A percentile compares a stretch with the other conserved stretches of the same genome.
Evolutionary conservation across 164 flowering plant genomes (phyloP).

Genomic region (Berberis vulgaris): DNA sequence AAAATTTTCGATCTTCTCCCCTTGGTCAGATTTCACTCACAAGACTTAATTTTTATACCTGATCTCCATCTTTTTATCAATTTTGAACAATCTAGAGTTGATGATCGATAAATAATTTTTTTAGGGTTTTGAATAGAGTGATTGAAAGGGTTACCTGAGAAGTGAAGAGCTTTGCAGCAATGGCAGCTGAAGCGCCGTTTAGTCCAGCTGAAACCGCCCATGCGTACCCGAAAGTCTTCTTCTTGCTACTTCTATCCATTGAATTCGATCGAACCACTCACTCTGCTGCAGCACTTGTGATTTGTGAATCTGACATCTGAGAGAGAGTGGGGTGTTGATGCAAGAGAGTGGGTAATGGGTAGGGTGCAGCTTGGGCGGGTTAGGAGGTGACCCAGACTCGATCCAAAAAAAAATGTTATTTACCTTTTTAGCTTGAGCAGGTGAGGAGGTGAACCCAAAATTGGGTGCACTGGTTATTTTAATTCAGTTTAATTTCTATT

Average conservation of each 20-base stretch:
- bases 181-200: constrained; percentile 64
- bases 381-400: too few relatives aligned
- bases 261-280: background rate
- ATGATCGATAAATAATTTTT: background rate
- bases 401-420: too few relatives aligned
- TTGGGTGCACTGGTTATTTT: too few relatives aligned
- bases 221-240: constrained; percentile 29
- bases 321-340: too few relatives aligned
- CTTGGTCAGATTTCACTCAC: too few relatives aligned
- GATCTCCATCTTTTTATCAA: background rate
- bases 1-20: too few relatives aligned
- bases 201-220: constrained; percentile 67
- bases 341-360: too few relatives aligned
- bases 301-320: too few relatives aligned
- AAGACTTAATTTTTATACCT: background rate
- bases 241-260: constrained; percentile 13
- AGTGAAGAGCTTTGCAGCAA: constrained; percentile 51
- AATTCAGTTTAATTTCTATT: too few relatives aligned
- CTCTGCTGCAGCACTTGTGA: background rate
- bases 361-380: too few relatives aligned
- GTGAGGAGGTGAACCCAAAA: too few relatives aligned
- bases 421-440: too few relatives aligned
- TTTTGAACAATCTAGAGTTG: background rate
- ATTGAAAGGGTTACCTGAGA: constrained; percentile 25
- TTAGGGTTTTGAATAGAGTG: background rate